Base-by-base conservation (phyloP, 2,329 filamentous ascomycete genomes). In the Trichoderma atrobrunneum region DNA sequence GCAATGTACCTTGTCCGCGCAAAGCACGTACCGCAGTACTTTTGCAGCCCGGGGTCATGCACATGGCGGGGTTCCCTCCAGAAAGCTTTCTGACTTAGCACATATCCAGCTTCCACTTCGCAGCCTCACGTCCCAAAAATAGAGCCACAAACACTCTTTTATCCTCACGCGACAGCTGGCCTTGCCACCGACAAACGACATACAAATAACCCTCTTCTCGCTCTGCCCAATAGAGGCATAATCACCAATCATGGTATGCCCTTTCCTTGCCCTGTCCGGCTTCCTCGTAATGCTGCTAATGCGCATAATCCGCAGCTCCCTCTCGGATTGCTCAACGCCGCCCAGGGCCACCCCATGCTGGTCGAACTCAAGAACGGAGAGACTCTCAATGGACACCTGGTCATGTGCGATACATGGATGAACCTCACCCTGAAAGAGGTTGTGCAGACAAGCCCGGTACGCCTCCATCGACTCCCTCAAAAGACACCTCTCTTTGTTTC, bases 321-420 rank as follows among this genome's bases (percentile, higher is more conserved):
- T 75, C 87, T 92, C 81, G 94, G 95, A 79, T 91, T 99, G 65
- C 88, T 99, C 74, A 98, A 93, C 79, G 95, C 95, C 78, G 95
- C 96, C 76, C 95, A 98, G 86, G 96, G 96, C 87, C 94, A 98
- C 81, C 95, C 96, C 5, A 98, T 98, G 92, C 91, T 97, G 72
- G 95, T 98, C 76, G 95, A 98, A 86, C 92, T 98, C 76, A 98
- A 98, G 87, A 97, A 95, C 80, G 95, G 95, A 84, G 95, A 99
- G 84, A 98, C 96, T 0, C 89, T 99, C 73, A 99, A 98, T 84
- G 96, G 96, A 74, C 94, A 98, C 80, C 87, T 99, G 73, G 92
- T 98, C 82, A 94, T 92, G 82, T 99, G 95, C 90, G 96, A 99
- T 82, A 99, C 95, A 63, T 99, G 96, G 94, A 99, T 99, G 96